Evolutionary conservation across 2,329 filamentous ascomycete genomes (phyloP).

Genomic region (Claviceps digitariae): DNA sequence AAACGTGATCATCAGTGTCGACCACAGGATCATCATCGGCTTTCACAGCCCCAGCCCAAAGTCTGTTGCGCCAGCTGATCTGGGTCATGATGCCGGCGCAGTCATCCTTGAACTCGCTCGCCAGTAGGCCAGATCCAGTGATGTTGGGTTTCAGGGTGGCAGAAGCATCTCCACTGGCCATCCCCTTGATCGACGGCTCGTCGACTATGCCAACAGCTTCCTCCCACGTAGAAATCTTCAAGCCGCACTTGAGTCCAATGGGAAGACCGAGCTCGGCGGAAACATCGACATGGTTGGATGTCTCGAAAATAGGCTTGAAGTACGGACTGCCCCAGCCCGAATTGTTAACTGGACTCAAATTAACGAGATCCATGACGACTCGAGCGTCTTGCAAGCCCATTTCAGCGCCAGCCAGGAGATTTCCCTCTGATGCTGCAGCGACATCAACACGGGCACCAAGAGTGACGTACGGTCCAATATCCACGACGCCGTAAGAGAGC

Average conservation of each 20-base stretch:
- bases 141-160: conserved; percentile 3
- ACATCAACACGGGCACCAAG: conserved; percentile 12
- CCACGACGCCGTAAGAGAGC: conserved; percentile 14
- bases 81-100: conserved; percentile 15
- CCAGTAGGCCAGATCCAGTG: not conserved
- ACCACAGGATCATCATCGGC: conserved; percentile 7
- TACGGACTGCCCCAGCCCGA: conserved; percentile 13
- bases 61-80: conserved; percentile 16
- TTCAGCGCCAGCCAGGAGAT: conserved; percentile 17
- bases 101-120: conserved; percentile 10
- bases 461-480: conserved; percentile 13
- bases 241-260: conserved; percentile 13
- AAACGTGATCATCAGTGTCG: conserved; percentile 12
- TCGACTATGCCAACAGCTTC: conserved; percentile 12
- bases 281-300: conserved; percentile 13
- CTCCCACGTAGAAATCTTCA: conserved; percentile 12
- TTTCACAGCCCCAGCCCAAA: conserved; percentile 11
- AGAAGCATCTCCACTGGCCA: conserved; percentile 10
- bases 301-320: conserved; percentile 17
- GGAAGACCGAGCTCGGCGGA: conserved; percentile 16
- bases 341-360: conserved; percentile 9
- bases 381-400: conserved; percentile 8
- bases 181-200: conserved; percentile 16
- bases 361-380: conserved; percentile 12
- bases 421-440: conserved; percentile 12